Conservation (phyloP, 805 yeast species). For the Wickerhamiella dianesei region DNA sequence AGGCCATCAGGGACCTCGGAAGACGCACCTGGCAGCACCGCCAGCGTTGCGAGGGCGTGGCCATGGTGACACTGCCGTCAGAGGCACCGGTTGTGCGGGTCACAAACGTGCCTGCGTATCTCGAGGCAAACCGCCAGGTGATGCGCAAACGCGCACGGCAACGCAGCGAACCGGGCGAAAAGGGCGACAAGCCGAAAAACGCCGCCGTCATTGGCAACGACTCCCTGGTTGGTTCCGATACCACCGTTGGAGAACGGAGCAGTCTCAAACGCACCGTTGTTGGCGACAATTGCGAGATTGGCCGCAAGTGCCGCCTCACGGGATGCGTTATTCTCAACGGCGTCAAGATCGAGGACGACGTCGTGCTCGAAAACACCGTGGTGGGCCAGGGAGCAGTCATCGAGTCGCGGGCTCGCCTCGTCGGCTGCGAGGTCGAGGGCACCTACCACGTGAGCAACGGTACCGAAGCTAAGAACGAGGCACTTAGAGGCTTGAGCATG, state of each 20-base stretch:
- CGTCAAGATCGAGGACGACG: slow-evolving; percentile 64
- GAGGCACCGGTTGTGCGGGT: slow-evolving; percentile 50
- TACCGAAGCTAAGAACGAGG: slow-evolving; percentile 30
- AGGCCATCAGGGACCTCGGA: slow-evolving; percentile 68
- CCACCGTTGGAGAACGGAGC: slow-evolving; percentile 67
- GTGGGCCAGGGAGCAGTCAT: slow-evolving; percentile 60
- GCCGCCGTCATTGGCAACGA: slow-evolving; percentile 79
- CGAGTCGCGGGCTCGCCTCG: slow-evolving; percentile 49
- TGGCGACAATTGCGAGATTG: slow-evolving; percentile 62
- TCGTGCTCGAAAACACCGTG: slow-evolving; percentile 64
- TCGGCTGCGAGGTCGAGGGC: slow-evolving; percentile 79
- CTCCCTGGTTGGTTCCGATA: slow-evolving; percentile 56
- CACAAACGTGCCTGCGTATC: slow-evolving; percentile 64
- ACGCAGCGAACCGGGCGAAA: slow-evolving; percentile 9
- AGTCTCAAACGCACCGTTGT: slow-evolving; percentile 76
- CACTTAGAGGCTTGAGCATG: slow-evolving; percentile 21
- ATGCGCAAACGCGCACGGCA: slow-evolving; percentile 43
- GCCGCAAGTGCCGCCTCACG: slow-evolving; percentile 73
- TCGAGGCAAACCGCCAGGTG: slow-evolving; percentile 77
- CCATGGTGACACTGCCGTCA: slow-evolving; percentile 54
- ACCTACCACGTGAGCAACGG: slow-evolving; percentile 43
- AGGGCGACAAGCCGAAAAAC: slow-evolving; percentile 9
- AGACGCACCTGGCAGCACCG: slow-evolving; percentile 87
- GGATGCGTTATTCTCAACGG: slow-evolving; percentile 71
- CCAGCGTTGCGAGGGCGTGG: slow-evolving; percentile 42